These are phyloP conservation scores for Acidiella bohemica DNA, from an alignment of 495 filamentous ascomycete genomes.

Conservation along the genomic window DNA sequence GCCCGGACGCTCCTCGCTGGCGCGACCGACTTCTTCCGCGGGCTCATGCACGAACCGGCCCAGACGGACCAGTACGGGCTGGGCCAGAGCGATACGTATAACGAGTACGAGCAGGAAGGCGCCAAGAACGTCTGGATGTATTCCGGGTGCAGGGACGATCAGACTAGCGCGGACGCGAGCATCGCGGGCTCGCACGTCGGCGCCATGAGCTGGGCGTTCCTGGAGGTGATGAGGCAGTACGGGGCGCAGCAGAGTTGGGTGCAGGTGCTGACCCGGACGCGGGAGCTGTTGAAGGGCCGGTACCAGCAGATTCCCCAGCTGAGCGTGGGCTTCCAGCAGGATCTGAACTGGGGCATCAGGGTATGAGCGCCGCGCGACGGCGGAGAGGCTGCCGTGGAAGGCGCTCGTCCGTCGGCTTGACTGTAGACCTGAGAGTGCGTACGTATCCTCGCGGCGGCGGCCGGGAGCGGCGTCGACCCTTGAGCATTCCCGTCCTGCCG, in stretches of 20 bases:
- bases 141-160: conserved; percentile 44
- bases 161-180: conserved; percentile 45
- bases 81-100: conserved; percentile 37
- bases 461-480: no score
- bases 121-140: conserved; percentile 47
- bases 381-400: no score
- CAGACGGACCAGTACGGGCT: conserved; percentile 38
- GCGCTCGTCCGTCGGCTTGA: no score
- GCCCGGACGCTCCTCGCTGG: conserved; percentile 41
- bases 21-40: conserved; percentile 41
- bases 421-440: no score
- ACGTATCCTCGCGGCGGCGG: no score
- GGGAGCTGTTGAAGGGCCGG: conserved; percentile 17
- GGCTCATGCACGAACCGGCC: conserved; percentile 33
- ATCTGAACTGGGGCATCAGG: conserved; percentile 17
- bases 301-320: conserved; percentile 22
- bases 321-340: conserved; percentile 14
- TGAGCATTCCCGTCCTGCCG: no score
- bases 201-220: conserved; percentile 48
- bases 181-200: conserved; percentile 37
- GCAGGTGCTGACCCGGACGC: conserved; percentile 28
- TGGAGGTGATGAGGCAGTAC: conserved; percentile 38
- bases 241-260: conserved; percentile 38
- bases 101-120: conserved; percentile 39
- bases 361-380: no score